Conservation (phyloP, 441 rosid species). For the Gossypium lobatum region DNA sequence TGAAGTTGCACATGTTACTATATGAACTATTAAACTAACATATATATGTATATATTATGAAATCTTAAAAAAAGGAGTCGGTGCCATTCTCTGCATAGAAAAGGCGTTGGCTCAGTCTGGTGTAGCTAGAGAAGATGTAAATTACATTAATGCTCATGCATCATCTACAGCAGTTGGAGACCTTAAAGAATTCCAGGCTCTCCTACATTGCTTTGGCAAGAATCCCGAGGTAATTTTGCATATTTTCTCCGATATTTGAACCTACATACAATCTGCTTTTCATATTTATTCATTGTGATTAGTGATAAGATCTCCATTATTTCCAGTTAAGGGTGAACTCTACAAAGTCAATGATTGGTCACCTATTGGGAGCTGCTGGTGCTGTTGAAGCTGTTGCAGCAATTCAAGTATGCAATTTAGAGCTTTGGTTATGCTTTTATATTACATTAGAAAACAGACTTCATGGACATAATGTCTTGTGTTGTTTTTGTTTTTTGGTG, state of each 20-base stretch:
- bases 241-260: background rate
- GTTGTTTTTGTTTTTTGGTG: background rate
- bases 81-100: constrained; percentile 77
- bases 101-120: constrained; percentile 76
- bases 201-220: constrained; percentile 73
- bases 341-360: constrained; percentile 96
- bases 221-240: constrained; percentile 52
- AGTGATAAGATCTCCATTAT: constrained; percentile 18
- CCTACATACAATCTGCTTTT: constrained; percentile 4
- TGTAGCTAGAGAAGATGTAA: constrained; percentile 66
- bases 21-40: constrained; percentile 4
- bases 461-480: background rate
- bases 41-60: constrained; percentile 2
- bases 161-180: constrained; percentile 92
- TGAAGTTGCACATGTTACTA: constrained; percentile 1
- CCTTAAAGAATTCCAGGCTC: constrained; percentile 75
- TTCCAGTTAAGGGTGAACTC: constrained; percentile 79
- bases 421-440: background rate
- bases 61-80: constrained; percentile 45
- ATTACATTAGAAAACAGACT: background rate
- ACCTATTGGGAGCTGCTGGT: constrained; percentile 92
- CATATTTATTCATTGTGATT: constrained; percentile 7
- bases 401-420: constrained; percentile 53
- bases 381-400: constrained; percentile 92
- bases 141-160: constrained; percentile 93